phyloP scores from a whole-genome alignment of 805 yeast genomes.

The Lipomyces chichibuensis region DNA sequence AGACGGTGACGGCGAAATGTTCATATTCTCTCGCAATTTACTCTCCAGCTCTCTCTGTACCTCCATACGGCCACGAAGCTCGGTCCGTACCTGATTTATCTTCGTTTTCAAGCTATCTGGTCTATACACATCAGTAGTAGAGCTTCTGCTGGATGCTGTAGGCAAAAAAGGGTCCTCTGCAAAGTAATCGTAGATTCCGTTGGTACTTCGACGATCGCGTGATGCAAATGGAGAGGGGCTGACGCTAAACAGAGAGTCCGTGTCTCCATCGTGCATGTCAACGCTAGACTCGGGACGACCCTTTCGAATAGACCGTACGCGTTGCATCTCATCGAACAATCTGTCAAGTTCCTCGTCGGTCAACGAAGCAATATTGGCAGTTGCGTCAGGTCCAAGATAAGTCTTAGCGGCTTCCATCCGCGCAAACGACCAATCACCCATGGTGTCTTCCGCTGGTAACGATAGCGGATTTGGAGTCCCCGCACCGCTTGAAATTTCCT shows the following conservation, averaged over 20 bases:
- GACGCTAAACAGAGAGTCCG: slow-evolving; percentile 18
- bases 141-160: not conserved
- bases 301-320: slow-evolving; percentile 24
- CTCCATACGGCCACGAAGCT: slow-evolving; percentile 5
- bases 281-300: slow-evolving; percentile 23
- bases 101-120: slow-evolving; percentile 13
- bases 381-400: slow-evolving; percentile 25
- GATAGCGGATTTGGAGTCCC: slow-evolving; percentile 6
- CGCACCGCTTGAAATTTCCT: slow-evolving; percentile 9
- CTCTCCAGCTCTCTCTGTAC: not conserved
- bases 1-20: slow-evolving; percentile 12
- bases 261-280: slow-evolving; percentile 20
- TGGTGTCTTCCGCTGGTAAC: slow-evolving; percentile 8
- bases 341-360: slow-evolving; percentile 32
- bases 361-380: slow-evolving; percentile 18
- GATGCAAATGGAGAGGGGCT: slow-evolving; percentile 13
- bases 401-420: slow-evolving; percentile 29
- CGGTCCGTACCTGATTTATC: slow-evolving; percentile 7
- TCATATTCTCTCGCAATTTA: slow-evolving; percentile 3
- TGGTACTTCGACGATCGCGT: not conserved
- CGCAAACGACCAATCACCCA: slow-evolving; percentile 31
- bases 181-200: not conserved
- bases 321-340: slow-evolving; percentile 32
- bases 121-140: not conserved
- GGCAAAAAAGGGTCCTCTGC: slow-evolving; percentile 1